Conservation (phyloP, 2,329 filamentous ascomycete species). For the Fusarium torreyae region DNA sequence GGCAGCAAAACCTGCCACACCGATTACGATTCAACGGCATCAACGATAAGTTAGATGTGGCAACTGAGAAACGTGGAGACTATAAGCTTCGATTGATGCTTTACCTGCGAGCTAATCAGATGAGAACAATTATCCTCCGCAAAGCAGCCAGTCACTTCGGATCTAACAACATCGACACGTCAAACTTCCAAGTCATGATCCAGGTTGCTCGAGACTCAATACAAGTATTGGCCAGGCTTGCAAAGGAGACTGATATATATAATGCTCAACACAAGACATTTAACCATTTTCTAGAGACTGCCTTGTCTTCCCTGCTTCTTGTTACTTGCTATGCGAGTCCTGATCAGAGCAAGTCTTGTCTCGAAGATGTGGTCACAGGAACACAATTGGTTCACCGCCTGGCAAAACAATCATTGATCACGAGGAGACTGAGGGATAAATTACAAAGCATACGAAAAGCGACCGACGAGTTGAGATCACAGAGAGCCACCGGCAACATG, state of each 20-base stretch:
- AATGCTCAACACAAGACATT: conserved; percentile 55
- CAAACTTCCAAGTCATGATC: conserved; percentile 48
- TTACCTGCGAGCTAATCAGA: conserved; percentile 54
- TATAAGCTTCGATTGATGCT: conserved; percentile 53
- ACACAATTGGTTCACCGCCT: conserved; percentile 8
- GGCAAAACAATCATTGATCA: not conserved
- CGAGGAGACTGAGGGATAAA: conserved; percentile 1
- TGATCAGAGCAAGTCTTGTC: not conserved
- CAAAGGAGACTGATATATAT: conserved; percentile 53
- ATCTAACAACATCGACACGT: conserved; percentile 36
- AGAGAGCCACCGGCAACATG: too few species aligned
- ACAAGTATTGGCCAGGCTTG: conserved; percentile 48
- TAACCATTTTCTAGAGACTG: conserved; percentile 55
- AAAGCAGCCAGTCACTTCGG: conserved; percentile 47
- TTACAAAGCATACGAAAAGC: conserved; percentile 2
- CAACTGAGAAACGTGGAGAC: conserved; percentile 49
- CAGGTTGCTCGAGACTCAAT: conserved; percentile 53
- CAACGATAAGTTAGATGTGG: conserved; percentile 47
- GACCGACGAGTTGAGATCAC: too few species aligned
- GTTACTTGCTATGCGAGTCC: conserved; percentile 41
- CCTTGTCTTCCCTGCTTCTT: conserved; percentile 50
- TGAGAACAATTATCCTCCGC: conserved; percentile 53
- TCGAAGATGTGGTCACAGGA: not conserved
- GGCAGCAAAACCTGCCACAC: conserved; percentile 49
- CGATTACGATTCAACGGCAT: conserved; percentile 44